Evolutionary conservation across 306 rosid species (phyloP), one percentile per base, ranked within the genome.

Genomic region (Cucurbita moschata): DNA sequence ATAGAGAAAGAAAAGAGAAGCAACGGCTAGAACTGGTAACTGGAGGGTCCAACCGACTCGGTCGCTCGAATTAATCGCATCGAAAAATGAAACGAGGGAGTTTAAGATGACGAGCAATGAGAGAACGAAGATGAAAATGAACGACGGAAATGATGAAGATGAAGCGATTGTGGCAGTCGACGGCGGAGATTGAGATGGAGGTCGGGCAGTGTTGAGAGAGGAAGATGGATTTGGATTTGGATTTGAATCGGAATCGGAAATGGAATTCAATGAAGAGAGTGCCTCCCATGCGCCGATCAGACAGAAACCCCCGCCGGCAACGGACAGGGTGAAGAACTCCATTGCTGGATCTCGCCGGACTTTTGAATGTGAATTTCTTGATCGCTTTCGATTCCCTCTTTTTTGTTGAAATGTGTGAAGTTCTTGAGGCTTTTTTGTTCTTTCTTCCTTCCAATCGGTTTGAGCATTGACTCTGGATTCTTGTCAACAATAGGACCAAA

Each of bases 31-130:
- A 26, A 80, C 67, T 8, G 91, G 97, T 0, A 87, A 75, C 58
- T 93, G 97, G n/a, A 88, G 85, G 7, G 94, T 83, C 5, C 84
- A 51, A 19, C 96, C 97, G 23, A 87, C 85, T 43, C 82, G 78
- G 80, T 93, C 98, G 77, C 52, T 50, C 2, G 89, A 80, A 69
- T 72, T 81, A 16, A 72, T 11, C 6, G 98, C 89, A 72, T 87
- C 86, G 40, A 82, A 0, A 14, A 88, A 77, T 0, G 96, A 90
- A 1, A 81, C 19, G 8, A 84, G 1, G 10, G 98, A 88, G 79
- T 86, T 78, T 13, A 88, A 8, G 49, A 87, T 35, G 76, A 85
- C 75, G 42, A 87, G 71, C 12, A 72, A 52, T 4, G 97, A 85
- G 69, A 90, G 39, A 10, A 85, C 21, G 8, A 71, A 79, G 8